A percentile compares a stretch with the other conserved stretches of the same genome.
phyloP scores from a whole-genome alignment of 371 early-diverging fungal genomes.

The Syncephalastrum contaminatum region DNA sequence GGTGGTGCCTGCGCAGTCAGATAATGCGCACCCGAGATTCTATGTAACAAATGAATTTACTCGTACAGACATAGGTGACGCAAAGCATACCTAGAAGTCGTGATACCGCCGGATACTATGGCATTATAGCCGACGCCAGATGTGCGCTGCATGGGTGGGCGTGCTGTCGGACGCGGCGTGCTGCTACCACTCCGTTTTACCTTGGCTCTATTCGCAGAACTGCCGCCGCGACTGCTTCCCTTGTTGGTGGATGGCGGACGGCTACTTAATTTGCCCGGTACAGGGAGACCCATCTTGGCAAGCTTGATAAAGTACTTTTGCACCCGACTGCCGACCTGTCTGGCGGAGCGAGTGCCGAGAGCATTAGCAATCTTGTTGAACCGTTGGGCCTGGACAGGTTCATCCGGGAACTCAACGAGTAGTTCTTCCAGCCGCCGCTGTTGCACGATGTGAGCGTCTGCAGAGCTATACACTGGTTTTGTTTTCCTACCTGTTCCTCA shows the following conservation, averaged over 20 bases:
- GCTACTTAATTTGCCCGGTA: conserved; percentile 38
- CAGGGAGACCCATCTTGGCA: conserved; percentile 61
- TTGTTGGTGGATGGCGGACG: neutral
- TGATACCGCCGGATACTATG: conserved; percentile 37
- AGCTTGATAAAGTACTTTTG: conserved; percentile 71
- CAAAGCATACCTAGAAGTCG: conserved; percentile 20
- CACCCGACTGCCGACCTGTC: conserved; percentile 65
- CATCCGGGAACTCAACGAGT: conserved; percentile 59
- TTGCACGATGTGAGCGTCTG: neutral
- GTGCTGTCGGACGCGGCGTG: neutral
- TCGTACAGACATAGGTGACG: conserved; percentile 1
- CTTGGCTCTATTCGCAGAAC: neutral
- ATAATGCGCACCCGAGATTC: conserved; percentile 64
- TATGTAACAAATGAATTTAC: conserved; percentile 11
- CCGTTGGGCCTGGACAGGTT: conserved; percentile 61
- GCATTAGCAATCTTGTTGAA: conserved; percentile 64
- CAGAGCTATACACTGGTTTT: neutral
- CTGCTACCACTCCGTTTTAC: conserved; percentile 6
- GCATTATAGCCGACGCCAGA: conserved; percentile 44
- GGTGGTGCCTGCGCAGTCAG: conserved; percentile 48
- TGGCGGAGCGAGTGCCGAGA: conserved; percentile 59
- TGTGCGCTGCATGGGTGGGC: conserved; percentile 22
- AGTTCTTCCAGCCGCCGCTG: conserved; percentile 53
- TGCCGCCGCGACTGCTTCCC: neutral
- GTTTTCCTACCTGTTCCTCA: conserved; percentile 54